phyloP scores from a whole-genome alignment of 805 yeast species.

The Millerozyma acaciae region DNA sequence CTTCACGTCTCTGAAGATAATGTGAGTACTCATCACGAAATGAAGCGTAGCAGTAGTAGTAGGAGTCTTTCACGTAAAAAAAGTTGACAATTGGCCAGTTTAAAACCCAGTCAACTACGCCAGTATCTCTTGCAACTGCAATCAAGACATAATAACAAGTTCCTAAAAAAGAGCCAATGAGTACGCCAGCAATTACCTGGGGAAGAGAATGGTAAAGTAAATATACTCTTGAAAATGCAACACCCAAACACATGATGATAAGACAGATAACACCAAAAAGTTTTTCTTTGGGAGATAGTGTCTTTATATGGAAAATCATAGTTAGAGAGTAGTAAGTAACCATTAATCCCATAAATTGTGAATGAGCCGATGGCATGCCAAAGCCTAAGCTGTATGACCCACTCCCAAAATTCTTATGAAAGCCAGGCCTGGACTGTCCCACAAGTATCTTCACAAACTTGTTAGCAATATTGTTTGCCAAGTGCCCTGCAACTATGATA shows the following conservation, averaged over 20 bases:
- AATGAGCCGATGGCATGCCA: slow-evolving; percentile 98
- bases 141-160: slow-evolving; percentile 51
- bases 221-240: slow-evolving; percentile 71
- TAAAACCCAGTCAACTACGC: slow-evolving; percentile 63
- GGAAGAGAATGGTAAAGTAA: slow-evolving; percentile 68
- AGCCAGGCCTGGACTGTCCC: slow-evolving; percentile 72
- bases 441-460: slow-evolving; percentile 59
- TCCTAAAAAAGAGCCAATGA: slow-evolving; percentile 61
- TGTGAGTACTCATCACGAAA: slow-evolving; percentile 42
- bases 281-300: slow-evolving; percentile 24
- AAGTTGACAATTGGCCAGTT: slow-evolving; percentile 49
- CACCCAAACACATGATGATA: slow-evolving; percentile 30
- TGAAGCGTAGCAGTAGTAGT: slow-evolving; percentile 44
- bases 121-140: slow-evolving; percentile 57
- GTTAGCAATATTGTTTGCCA: slow-evolving; percentile 70
- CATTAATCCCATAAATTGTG: slow-evolving; percentile 91
- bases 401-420: slow-evolving; percentile 41
- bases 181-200: slow-evolving; percentile 73
- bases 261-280: slow-evolving; percentile 24
- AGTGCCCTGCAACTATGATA: slow-evolving; percentile 80
- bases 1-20: too few relatives aligned
- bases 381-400: slow-evolving; percentile 54
- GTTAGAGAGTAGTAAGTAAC: slow-evolving; percentile 52
- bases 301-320: slow-evolving; percentile 39
- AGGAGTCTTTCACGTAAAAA: slow-evolving; percentile 60